A percentile compares a stretch with the other conserved stretches of the same genome.
phyloP scores from a whole-genome alignment of 2,329 filamentous ascomycete genomes.

The Diaporthe destruens region DNA sequence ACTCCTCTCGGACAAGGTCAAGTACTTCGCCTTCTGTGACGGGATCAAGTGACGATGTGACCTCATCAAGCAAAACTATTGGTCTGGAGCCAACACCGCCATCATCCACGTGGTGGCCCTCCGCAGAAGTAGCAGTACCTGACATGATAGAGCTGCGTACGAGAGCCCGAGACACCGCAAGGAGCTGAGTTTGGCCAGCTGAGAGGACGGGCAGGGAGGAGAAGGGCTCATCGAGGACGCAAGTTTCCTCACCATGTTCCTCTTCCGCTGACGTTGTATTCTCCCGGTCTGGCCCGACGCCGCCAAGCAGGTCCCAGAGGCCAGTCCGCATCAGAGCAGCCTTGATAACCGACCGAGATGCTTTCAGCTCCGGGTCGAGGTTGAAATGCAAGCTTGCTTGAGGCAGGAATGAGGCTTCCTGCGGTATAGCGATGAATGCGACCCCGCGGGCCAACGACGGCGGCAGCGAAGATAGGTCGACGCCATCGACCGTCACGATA shows the following conservation, averaged over 20 bases:
- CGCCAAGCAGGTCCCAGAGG: slow-evolving; percentile 42
- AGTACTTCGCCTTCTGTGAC: slow-evolving; percentile 41
- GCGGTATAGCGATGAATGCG: slow-evolving; percentile 54
- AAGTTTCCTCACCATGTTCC: slow-evolving; percentile 27
- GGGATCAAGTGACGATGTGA: slow-evolving; percentile 47
- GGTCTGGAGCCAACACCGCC: slow-evolving; percentile 29
- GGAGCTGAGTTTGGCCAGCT: slow-evolving; percentile 59
- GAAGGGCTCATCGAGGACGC: slow-evolving; percentile 48
- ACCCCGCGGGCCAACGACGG: slow-evolving; percentile 59
- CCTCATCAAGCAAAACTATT: slow-evolving; percentile 55
- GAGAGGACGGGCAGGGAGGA: slow-evolving; percentile 43
- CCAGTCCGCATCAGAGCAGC: slow-evolving; percentile 54
- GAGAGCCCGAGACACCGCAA: slow-evolving; percentile 57
- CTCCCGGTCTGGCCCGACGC: slow-evolving; percentile 43
- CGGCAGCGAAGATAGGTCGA: slow-evolving; percentile 59
- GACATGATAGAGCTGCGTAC: slow-evolving; percentile 47
- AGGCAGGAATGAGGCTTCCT: slow-evolving; percentile 59
- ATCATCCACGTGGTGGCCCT: background rate
- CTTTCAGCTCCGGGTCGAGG: slow-evolving; percentile 55
- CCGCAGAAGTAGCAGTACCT: background rate
- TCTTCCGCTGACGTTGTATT: slow-evolving; percentile 42
- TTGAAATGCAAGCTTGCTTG: slow-evolving; percentile 61
- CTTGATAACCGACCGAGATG: slow-evolving; percentile 55
- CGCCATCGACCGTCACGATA: slow-evolving; percentile 59
- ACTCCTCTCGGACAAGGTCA: slow-evolving; percentile 42